Evolutionary conservation across 805 yeast species (phyloP).

Genomic region (Cyberlindnera xishuangbannaensis): DNA sequence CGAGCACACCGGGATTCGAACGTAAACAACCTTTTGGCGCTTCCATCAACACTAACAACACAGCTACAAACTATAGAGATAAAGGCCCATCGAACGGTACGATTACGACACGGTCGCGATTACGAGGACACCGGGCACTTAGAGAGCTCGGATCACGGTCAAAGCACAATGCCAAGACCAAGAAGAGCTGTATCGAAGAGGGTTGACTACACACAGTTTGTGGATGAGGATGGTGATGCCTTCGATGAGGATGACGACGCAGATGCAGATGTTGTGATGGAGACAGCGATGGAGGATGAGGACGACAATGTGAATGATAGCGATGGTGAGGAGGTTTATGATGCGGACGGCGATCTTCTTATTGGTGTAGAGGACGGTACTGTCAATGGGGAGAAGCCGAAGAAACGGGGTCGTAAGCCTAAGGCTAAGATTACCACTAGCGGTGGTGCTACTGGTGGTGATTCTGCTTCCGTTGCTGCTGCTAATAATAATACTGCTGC

Average conservation of each 20-base stretch:
- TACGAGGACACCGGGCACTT: too few species aligned
- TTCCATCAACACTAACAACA: neutral
- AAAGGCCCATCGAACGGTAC: neutral
- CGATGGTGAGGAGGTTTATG: too few species aligned
- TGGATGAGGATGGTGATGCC: slow-evolving; percentile 1
- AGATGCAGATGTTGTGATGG: slow-evolving; percentile 11
- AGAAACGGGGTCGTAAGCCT: slow-evolving; percentile 26
- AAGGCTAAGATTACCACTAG: too few species aligned
- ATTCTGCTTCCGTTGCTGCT: neutral
- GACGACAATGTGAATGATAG: slow-evolving; percentile 6
- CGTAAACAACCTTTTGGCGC: slow-evolving; percentile 1
- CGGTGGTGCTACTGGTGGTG: too few species aligned
- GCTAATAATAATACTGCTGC: neutral
- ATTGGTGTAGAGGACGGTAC: neutral
- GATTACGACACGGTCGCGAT: too few species aligned
- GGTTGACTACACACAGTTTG: slow-evolving; percentile 7
- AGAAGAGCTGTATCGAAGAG: slow-evolving; percentile 7
- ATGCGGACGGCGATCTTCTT: too few species aligned
- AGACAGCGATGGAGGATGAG: slow-evolving; percentile 7
- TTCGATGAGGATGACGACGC: slow-evolving; percentile 3
- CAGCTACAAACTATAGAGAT: slow-evolving; percentile 1
- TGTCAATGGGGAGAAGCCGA: slow-evolving; percentile 6
- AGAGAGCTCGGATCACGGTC: too few species aligned
- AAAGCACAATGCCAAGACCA: slow-evolving; percentile 4
- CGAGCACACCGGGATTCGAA: slow-evolving; percentile 3